Conservation (phyloP, 768 basidiomycete genomes). For the Calocera cornea region DNA sequence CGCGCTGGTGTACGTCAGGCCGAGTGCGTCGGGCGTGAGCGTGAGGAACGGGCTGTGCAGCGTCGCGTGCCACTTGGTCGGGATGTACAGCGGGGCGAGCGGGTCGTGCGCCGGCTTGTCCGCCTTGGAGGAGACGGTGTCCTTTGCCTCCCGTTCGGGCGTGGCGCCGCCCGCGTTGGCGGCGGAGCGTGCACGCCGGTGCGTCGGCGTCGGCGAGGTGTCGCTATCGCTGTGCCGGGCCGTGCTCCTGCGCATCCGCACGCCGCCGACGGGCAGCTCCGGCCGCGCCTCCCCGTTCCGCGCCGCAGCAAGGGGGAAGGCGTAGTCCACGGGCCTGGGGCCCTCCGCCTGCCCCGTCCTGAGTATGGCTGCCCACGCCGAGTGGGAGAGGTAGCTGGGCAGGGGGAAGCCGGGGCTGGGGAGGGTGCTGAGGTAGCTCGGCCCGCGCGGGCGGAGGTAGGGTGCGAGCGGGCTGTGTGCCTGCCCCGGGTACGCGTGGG, state of each 20-base stretch:
- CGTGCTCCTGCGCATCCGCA: slow-evolving; percentile 10
- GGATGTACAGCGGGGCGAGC: slow-evolving; percentile 7
- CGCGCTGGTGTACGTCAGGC: slow-evolving; percentile 15
- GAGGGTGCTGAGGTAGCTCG: background rate
- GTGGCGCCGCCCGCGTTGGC: slow-evolving; percentile 7
- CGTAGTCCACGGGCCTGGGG: background rate
- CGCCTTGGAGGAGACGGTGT: slow-evolving; percentile 6
- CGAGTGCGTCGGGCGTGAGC: slow-evolving; percentile 6
- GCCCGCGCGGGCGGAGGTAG: background rate
- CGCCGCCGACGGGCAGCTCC: slow-evolving; percentile 8
- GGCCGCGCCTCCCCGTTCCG: background rate
- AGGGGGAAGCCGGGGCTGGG: slow-evolving; percentile 10
- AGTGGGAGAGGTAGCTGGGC: slow-evolving; percentile 15
- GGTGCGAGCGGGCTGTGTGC: background rate
- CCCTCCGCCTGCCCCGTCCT: slow-evolving; percentile 2
- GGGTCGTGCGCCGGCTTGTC: background rate
- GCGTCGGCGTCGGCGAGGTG: background rate
- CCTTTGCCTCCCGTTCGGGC: slow-evolving; percentile 11
- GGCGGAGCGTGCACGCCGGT: background rate
- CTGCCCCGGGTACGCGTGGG: background rate
- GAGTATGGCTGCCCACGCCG: slow-evolving; percentile 9
- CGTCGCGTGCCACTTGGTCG: background rate
- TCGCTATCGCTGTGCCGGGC: background rate
- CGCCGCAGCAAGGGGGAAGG: background rate
- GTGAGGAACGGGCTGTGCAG: background rate